These are phyloP conservation scores for Camelina neglecta DNA, from an alignment of 345 rosid genomes.

Conservation along the genomic window DNA sequence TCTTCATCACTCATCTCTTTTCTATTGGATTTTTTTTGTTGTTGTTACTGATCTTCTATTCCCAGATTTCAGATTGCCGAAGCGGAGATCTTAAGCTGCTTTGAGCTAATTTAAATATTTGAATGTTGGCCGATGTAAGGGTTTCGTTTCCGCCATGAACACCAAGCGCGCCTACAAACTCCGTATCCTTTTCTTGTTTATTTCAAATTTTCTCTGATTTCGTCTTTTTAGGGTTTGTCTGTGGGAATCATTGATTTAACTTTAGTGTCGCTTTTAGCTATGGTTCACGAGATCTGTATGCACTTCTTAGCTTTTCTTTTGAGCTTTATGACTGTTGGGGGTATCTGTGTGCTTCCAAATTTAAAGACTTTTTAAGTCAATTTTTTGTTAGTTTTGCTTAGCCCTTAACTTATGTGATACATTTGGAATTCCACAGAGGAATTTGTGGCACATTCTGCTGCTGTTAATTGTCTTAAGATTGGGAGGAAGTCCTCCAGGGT, in stretches of 20 bases:
- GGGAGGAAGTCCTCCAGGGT: conserved; percentile 97
- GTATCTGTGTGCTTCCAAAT: neutral
- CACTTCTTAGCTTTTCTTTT: conserved; percentile 13
- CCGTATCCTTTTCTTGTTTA: conserved; percentile 71
- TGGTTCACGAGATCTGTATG: conserved; percentile 36
- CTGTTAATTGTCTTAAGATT: conserved; percentile 93
- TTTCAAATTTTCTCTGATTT: conserved; percentile 10
- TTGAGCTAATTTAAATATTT: too few species aligned
- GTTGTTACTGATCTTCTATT: too few species aligned
- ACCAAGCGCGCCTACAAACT: conserved; percentile 99
- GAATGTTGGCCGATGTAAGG: conserved; percentile 43
- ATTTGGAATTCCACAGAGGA: conserved; percentile 67
- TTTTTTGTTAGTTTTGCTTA: conserved; percentile 17
- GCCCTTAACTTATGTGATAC: conserved; percentile 48
- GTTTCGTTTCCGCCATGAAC: conserved; percentile 63
- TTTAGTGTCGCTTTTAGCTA: conserved; percentile 24
- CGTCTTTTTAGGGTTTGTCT: neutral
- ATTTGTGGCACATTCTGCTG: conserved; percentile 96
- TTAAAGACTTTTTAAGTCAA: neutral
- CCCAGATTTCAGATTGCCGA: too few species aligned
- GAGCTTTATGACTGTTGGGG: neutral
- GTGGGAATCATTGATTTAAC: neutral
- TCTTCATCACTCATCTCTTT: too few species aligned
- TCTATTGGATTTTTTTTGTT: too few species aligned
- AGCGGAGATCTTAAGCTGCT: too few species aligned